Evolutionary conservation across 2,329 filamentous ascomycete genomes (phyloP), one percentile per base, ranked within the genome.

Genomic region (Pseudogymnoascus sp.): DNA sequence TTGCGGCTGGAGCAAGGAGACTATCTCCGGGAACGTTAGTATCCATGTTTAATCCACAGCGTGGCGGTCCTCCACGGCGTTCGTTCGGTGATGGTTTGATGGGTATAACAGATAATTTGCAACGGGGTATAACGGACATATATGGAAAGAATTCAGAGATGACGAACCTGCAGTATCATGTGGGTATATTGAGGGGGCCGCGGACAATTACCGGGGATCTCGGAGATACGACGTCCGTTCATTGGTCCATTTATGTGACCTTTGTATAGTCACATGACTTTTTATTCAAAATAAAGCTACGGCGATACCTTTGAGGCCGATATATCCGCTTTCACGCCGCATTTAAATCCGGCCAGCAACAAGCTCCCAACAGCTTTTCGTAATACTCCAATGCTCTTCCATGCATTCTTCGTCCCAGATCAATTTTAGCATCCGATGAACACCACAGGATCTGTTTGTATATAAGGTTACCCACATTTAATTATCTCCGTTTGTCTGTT

Each of bases 141-240:
- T 56, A 56, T 56, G 46, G 5, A 33, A n/a, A 10, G 11, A 56
- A 56, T 56, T 33, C 10, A 33, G n/a, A 56, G 26, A 33, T 56
- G 46, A 33, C 46, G 26, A 56, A 56, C 11, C 26, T 56, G 8
- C 46, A 4, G 11, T 31, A 50, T 50, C 24, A 26, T n/a, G 24
- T 22, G 43, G 43, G 24, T 50, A 31, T 31, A 33, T 56, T 56
- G 46, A 56, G 26, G 46, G 12, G 46, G n/a, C 22, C 8, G 26
- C 46, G 46, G 46, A 33, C 46, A 56, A 56, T 56, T 56, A 56
- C 7, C 46, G 46, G 46, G n/a, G n/a, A 33, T 56, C 11, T 56
- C 46, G 46, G 46, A 31, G n/a, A 10, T 56, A 56, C 5, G n/a
- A 3, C n/a, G 10, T 10, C n/a, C n/a, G 46, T n/a, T 56, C n/a